These are phyloP conservation scores for Clonostachys solani DNA, from an alignment of 2,329 filamentous ascomycete genomes.

Conservation along the genomic window DNA sequence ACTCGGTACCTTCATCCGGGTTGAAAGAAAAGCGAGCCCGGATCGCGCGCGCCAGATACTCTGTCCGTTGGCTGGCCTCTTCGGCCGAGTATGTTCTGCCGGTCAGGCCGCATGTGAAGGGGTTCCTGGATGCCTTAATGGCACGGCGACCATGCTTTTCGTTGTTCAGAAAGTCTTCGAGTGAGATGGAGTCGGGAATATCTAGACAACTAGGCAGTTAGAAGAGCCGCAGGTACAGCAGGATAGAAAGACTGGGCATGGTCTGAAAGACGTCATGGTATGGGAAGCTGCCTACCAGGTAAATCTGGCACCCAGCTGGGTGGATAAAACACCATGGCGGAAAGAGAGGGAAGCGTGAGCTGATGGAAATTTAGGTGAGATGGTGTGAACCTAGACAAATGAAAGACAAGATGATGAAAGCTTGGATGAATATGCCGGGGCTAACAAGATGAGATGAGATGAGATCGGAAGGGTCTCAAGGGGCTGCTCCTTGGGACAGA, in stretches of 20 bases:
- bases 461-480: too few relatives aligned
- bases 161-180: constrained; percentile 73
- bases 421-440: too few relatives aligned
- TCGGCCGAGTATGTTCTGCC: constrained; percentile 61
- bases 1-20: constrained; percentile 68
- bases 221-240: neutral
- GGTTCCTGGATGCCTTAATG: constrained; percentile 58
- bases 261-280: neutral
- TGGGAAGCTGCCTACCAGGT: constrained; percentile 31
- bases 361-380: too few relatives aligned
- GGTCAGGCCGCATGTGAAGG: constrained; percentile 73
- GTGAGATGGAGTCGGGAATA: constrained; percentile 68
- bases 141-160: constrained; percentile 66
- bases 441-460: too few relatives aligned
- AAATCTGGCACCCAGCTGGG: constrained; percentile 59
- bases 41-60: constrained; percentile 63
- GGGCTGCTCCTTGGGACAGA: too few relatives aligned
- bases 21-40: constrained; percentile 68
- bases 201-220: constrained; percentile 24
- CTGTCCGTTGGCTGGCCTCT: constrained; percentile 62
- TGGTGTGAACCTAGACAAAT: too few relatives aligned
- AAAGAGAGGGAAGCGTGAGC: too few relatives aligned
- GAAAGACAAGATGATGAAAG: too few relatives aligned
- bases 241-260: too few relatives aligned
- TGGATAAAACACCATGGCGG: constrained; percentile 50